These are phyloP conservation scores for Aquanectria penicillioides DNA, from an alignment of 2,329 filamentous ascomycete genomes.

Conservation along the genomic window DNA sequence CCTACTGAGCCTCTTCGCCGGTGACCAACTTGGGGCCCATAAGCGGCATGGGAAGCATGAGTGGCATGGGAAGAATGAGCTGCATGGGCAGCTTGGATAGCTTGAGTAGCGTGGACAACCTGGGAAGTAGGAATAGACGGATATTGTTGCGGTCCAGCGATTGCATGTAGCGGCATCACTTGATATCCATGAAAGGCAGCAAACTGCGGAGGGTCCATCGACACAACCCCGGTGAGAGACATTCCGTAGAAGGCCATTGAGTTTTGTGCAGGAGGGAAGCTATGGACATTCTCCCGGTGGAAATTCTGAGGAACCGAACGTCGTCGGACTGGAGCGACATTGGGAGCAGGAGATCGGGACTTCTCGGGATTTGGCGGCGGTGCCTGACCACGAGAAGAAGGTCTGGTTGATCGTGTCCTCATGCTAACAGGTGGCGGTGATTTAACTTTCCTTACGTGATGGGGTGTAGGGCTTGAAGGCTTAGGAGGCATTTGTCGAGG, in stretches of 20 bases:
- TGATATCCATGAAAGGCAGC: not conserved
- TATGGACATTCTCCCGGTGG: slow-evolving; percentile 28
- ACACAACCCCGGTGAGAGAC: slow-evolving; percentile 17
- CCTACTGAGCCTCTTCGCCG: slow-evolving; percentile 30
- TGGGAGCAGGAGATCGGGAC: slow-evolving; percentile 27
- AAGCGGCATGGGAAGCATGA: no score
- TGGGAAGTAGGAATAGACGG: slow-evolving; percentile 9
- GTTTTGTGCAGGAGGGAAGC: slow-evolving; percentile 22
- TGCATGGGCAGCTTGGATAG: no score
- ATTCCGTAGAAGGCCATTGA: slow-evolving; percentile 23
- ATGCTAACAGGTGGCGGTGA: slow-evolving; percentile 56
- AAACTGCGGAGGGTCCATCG: slow-evolving; percentile 22
- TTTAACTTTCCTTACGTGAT: slow-evolving; percentile 42
- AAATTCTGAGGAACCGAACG: slow-evolving; percentile 34
- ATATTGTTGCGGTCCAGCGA: not conserved
- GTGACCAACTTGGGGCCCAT: slow-evolving; percentile 23
- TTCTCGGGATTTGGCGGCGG: slow-evolving; percentile 24
- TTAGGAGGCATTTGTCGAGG: slow-evolving; percentile 18
- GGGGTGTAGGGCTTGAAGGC: slow-evolving; percentile 19
- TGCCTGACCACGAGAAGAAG: no score
- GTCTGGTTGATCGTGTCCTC: slow-evolving; percentile 50
- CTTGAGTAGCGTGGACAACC: no score
- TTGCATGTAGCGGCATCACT: not conserved
- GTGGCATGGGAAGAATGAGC: no score
- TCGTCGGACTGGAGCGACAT: slow-evolving; percentile 25